phyloP scores from a whole-genome alignment of 768 basidiomycete genomes.

The Lyophyllum decastes region DNA sequence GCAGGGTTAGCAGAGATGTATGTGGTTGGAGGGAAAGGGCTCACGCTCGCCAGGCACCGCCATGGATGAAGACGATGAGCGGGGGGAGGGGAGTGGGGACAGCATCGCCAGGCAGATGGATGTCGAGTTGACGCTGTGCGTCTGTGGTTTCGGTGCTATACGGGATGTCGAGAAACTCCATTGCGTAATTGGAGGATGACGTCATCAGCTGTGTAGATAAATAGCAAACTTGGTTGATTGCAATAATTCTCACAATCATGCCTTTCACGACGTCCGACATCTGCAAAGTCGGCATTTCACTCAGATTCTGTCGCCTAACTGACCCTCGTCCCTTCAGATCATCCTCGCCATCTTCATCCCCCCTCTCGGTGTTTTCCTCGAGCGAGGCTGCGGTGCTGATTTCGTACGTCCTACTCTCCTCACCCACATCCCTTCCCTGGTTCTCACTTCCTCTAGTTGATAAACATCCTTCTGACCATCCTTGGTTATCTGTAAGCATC shows the following conservation, averaged over 20 bases:
- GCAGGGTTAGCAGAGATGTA: slow-evolving; percentile 4
- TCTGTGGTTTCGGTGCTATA: slow-evolving; percentile 36
- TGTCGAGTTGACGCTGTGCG: slow-evolving; percentile 52
- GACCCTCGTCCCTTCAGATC: slow-evolving; percentile 36
- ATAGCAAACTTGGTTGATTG: not conserved
- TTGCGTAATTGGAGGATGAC: slow-evolving; percentile 9
- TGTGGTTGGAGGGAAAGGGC: slow-evolving; percentile 21
- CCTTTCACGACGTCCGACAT: slow-evolving; percentile 74
- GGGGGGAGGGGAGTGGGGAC: slow-evolving; percentile 6
- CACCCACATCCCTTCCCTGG: slow-evolving; percentile 1
- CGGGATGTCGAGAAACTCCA: slow-evolving; percentile 36
- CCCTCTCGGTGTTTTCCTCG: slow-evolving; percentile 86
- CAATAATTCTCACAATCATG: slow-evolving; percentile 40
- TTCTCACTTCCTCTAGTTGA: slow-evolving; percentile 33
- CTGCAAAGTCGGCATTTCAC: slow-evolving; percentile 58
- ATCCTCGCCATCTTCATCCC: slow-evolving; percentile 71
- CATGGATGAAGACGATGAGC: slow-evolving; percentile 75
- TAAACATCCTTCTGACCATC: slow-evolving; percentile 81
- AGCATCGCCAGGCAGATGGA: slow-evolving; percentile 39
- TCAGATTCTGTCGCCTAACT: not conserved
- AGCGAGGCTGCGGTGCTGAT: slow-evolving; percentile 81
- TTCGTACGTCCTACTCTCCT: slow-evolving; percentile 51
- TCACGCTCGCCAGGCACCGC: slow-evolving; percentile 83
- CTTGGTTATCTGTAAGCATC: slow-evolving; percentile 73
- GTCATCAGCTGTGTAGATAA: slow-evolving; percentile 9